Evolutionary conservation across 192 early-diverging fungal genomes (phyloP).

Genomic region (Geranomyces variabilis): DNA sequence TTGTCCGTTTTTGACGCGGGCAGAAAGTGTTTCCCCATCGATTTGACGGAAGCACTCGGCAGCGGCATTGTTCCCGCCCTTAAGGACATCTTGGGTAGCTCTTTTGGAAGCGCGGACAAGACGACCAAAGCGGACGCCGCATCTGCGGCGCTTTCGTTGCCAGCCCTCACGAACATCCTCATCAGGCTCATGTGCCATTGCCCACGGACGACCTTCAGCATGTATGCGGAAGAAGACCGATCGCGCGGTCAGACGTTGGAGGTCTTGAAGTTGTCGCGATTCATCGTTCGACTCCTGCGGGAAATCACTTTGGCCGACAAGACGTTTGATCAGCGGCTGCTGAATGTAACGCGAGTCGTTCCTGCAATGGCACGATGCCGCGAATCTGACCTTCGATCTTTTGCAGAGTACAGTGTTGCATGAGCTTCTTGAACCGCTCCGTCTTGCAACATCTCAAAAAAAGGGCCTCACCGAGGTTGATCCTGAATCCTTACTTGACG

Average conservation of each 20-base stretch:
- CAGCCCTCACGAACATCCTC: conserved; percentile 34
- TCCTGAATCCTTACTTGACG: conserved; percentile 28
- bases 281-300: conserved; percentile 33
- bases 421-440: conserved; percentile 45
- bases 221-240: neutral
- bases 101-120: neutral
- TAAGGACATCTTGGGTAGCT: conserved; percentile 8
- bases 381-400: neutral
- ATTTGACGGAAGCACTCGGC: conserved; percentile 9
- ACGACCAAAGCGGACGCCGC: neutral
- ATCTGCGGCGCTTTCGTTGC: conserved; percentile 10
- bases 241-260: conserved; percentile 2
- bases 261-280: conserved; percentile 39
- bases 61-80: conserved; percentile 1
- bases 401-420: conserved; percentile 36
- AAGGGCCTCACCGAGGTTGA: conserved; percentile 15
- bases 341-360: conserved; percentile 30
- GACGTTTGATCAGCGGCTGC: conserved; percentile 26
- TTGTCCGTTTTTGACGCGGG: conserved; percentile 39
- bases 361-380: neutral
- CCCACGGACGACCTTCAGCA: conserved; percentile 12
- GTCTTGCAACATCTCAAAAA: conserved; percentile 1
- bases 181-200: conserved; percentile 39
- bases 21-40: conserved; percentile 44
- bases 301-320: conserved; percentile 35